phyloP scores from a whole-genome alignment of 768 basidiomycete genomes.

The Mycena latifolia region DNA sequence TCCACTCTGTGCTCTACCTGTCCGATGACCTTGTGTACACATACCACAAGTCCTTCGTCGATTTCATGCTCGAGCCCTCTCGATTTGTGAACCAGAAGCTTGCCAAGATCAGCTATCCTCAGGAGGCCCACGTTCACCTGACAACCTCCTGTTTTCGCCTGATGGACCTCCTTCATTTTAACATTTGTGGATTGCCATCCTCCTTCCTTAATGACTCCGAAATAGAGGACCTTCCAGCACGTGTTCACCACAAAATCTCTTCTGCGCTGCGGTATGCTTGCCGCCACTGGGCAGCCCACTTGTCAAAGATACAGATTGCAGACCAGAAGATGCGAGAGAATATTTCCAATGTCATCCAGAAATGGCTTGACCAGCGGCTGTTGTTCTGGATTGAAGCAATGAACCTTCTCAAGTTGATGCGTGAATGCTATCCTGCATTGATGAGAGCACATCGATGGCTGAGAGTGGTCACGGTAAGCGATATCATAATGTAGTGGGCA shows the following conservation, averaged over 20 bases:
- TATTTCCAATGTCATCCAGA: neutral
- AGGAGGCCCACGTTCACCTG: too few relatives aligned
- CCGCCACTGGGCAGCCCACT: slow-evolving; percentile 23
- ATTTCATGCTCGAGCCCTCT: too few relatives aligned
- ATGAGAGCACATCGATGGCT: slow-evolving; percentile 2
- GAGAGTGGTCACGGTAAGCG: neutral
- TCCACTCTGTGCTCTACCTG: slow-evolving; percentile 16
- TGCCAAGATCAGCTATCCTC: too few relatives aligned
- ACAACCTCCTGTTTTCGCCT: too few relatives aligned
- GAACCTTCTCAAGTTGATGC: neutral
- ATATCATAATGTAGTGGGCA: too few relatives aligned
- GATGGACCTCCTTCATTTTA: too few relatives aligned
- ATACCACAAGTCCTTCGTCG: too few relatives aligned
- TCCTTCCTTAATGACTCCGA: too few relatives aligned
- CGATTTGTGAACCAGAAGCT: too few relatives aligned
- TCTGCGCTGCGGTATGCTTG: slow-evolving; percentile 21
- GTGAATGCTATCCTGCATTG: too few relatives aligned
- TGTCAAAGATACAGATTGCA: neutral
- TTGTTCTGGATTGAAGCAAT: slow-evolving; percentile 21
- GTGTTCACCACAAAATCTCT: neutral
- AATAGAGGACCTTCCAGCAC: slow-evolving; percentile 1
- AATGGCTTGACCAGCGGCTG: neutral
- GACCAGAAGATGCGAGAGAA: neutral
- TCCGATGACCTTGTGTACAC: too few relatives aligned
- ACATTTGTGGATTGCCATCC: too few relatives aligned